phyloP scores from a whole-genome alignment of 768 basidiomycete species.

The Lanmaoa rubissima region DNA sequence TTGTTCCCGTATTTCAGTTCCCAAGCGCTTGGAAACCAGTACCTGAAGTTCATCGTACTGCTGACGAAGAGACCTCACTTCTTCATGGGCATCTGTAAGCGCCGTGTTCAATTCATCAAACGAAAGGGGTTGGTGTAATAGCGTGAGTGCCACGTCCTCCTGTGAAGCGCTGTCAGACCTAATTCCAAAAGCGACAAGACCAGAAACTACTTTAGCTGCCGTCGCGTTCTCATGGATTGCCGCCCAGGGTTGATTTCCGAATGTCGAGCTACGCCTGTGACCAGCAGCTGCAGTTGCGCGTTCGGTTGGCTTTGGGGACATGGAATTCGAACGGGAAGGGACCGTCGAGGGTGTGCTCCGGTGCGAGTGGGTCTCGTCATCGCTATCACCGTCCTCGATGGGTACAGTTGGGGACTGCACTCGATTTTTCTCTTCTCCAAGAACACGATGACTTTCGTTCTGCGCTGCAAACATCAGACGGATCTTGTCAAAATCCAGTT shows the following conservation, averaged over 20 bases:
- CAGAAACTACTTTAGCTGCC: slow-evolving; percentile 8
- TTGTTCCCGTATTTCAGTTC: slow-evolving; percentile 1
- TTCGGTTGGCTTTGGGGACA: slow-evolving; percentile 13
- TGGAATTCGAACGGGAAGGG: slow-evolving; percentile 13
- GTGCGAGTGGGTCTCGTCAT: slow-evolving; percentile 15
- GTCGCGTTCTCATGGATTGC: slow-evolving; percentile 7
- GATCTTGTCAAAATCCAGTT: slow-evolving; percentile 32
- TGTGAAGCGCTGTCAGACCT: slow-evolving; percentile 6
- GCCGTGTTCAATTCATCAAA: slow-evolving; percentile 27
- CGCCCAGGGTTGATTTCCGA: slow-evolving; percentile 18
- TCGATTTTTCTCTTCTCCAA: background rate
- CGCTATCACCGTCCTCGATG: slow-evolving; percentile 14
- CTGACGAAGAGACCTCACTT: slow-evolving; percentile 25
- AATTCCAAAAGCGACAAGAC: background rate
- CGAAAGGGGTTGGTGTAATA: slow-evolving; percentile 15
- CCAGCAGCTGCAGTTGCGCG: background rate
- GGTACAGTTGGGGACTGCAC: background rate
- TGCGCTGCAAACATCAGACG: slow-evolving; percentile 27
- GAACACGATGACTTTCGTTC: background rate
- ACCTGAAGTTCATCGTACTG: slow-evolving; percentile 26
- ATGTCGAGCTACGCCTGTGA: slow-evolving; percentile 26
- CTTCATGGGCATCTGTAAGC: slow-evolving; percentile 21
- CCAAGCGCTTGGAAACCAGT: slow-evolving; percentile 16
- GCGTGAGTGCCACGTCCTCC: slow-evolving; percentile 5
- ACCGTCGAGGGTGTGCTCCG: slow-evolving; percentile 5